Base-by-base conservation (phyloP, 1,284 basidiomycete genomes). In the Fomes fomentarius region DNA sequence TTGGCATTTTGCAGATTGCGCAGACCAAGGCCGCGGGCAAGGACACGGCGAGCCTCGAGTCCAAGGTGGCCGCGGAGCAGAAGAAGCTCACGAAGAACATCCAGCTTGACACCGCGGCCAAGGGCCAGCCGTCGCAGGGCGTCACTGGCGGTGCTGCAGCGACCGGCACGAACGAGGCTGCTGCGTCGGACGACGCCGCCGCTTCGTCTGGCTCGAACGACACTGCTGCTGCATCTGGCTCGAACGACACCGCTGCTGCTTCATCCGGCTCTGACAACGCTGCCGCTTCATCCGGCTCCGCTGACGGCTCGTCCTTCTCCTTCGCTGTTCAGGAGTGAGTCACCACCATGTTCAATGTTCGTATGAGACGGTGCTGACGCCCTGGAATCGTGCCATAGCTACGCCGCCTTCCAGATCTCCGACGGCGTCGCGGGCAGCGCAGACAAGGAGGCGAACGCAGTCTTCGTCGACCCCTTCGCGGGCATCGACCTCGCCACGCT, bases 391-490 rank as follows among this genome's bases (percentile, higher is more conserved):
- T 30, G 6, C 38, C 12, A 5, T 38, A 76, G 74, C 62, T 77
- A 77, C 60, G 63, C 70, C 28, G 65, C 69, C 33, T 77, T 80
- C 74, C 77, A 79, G 64, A 79, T 80, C 55, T 79, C 76, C 14
- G 72, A 75, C 60, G 76, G 76, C 41, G 66, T 69, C 15, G 74
- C 68, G 6, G 78, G 78, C 12, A 66, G 71, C 40, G 77, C 77
- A 0, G 56, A 70, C 51, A 74, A 73, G 1, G 53, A 76, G 57
- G 77, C 77, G 4, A 71, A 74, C 54, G 75, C 75, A 2, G 70
- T 77, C 51, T 77, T 78, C 63, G 72, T 76, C 56, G 74, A 68
- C 50, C 74, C 74, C 14, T 76, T 79, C 64, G 56, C 55, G 5
- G 67, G 64, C 35, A 62, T 70, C 14, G 76, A 80, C 59, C 70